A percentile compares a stretch with the other conserved stretches of the same genome.
phyloP scores from a whole-genome alignment of 176 grass and related monocot species.

The Bothriochloa decipiens region DNA sequence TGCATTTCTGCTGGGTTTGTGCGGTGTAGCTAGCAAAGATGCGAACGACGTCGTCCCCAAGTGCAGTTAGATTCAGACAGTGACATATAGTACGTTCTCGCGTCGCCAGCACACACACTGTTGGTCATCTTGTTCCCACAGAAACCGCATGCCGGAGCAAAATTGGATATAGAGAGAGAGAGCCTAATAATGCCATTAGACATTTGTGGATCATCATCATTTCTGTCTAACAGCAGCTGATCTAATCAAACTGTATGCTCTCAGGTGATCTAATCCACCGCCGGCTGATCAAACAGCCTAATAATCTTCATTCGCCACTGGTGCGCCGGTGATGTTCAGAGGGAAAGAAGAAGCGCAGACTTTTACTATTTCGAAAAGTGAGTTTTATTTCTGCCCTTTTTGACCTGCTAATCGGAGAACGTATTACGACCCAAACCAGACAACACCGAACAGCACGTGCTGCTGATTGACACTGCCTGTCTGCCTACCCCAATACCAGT shows the following conservation, averaged over 20 bases:
- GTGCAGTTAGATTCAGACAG: background rate
- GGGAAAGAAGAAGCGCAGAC: too few species aligned
- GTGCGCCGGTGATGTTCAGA: too few species aligned
- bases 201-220: background rate
- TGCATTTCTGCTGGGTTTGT: conserved; percentile 29
- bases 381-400: background rate
- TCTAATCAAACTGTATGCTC: background rate
- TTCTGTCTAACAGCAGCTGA: background rate
- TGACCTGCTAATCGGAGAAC: background rate
- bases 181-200: too few species aligned
- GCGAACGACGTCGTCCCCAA: background rate
- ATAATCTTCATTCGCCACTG: too few species aligned
- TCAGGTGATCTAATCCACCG: too few species aligned
- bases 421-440: background rate
- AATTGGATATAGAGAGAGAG: background rate
- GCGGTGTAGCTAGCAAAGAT: conserved; percentile 7
- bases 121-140: background rate
- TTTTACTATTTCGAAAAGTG: background rate
- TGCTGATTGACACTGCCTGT: background rate
- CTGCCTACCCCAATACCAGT: background rate
- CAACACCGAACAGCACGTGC: background rate
- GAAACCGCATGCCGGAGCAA: background rate
- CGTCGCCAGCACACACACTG: background rate
- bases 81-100: background rate
- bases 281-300: too few species aligned